Evolutionary conservation across 805 yeast genomes (phyloP).

Genomic region (Lachancea sp.): DNA sequence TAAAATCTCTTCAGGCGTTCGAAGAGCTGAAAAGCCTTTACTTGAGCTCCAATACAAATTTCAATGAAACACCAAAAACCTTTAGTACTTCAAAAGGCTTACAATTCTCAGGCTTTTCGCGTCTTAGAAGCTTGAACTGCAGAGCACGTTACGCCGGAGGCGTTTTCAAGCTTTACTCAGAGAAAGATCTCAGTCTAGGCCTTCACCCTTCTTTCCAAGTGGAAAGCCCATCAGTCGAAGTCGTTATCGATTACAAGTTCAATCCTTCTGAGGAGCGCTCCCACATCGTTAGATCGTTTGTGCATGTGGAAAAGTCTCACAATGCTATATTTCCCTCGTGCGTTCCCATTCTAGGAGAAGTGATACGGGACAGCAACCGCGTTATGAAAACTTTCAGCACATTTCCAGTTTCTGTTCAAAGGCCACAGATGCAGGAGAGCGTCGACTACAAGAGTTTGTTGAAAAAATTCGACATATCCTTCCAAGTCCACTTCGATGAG

Average conservation of each 20-base stretch:
- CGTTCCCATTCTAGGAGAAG: conserved; percentile 67
- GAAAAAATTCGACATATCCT: conserved; percentile 51
- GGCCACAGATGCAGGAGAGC: conserved; percentile 4
- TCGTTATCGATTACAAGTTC: conserved; percentile 46
- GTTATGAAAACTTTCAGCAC: conserved; percentile 37
- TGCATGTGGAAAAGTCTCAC: conserved; percentile 45
- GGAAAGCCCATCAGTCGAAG: conserved; percentile 68
- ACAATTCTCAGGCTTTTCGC: conserved; percentile 17
- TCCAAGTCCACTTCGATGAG: conserved; percentile 58
- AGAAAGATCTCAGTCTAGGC: conserved; percentile 36
- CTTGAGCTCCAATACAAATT: conserved; percentile 2
- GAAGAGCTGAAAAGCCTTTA: conserved; percentile 29
- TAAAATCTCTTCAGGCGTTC: conserved; percentile 42
- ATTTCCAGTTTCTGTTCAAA: conserved; percentile 1
- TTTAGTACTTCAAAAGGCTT: conserved; percentile 3
- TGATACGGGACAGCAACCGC: conserved; percentile 43
- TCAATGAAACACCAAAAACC: conserved; percentile 7
- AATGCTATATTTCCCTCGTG: conserved; percentile 67
- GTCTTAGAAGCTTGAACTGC: conserved; percentile 41
- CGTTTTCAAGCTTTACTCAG: conserved; percentile 38
- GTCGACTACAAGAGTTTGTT: conserved; percentile 38
- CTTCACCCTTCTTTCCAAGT: conserved; percentile 48
- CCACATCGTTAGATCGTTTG: conserved; percentile 26
- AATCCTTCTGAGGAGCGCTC: conserved; percentile 12
- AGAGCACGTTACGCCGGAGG: conserved; percentile 65